phyloP scores from a whole-genome alignment of 2,329 filamentous ascomycete species.

The Apiospora phragmitis region DNA sequence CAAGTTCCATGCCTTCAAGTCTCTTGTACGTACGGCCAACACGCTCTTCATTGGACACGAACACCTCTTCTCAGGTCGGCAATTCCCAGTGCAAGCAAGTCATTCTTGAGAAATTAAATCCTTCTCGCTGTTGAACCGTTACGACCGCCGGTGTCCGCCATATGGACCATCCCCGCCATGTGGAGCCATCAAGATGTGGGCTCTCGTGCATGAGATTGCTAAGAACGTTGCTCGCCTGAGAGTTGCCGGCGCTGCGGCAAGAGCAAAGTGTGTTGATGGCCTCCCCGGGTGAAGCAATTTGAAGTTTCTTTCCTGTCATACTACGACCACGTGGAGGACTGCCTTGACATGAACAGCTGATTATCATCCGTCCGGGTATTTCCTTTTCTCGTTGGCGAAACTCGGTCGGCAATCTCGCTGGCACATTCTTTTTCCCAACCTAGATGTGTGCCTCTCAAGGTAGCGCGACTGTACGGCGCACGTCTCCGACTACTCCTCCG shows the following conservation, averaged over 20 bases:
- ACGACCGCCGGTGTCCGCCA: no score
- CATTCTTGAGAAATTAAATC: no score
- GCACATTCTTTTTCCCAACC: neutral
- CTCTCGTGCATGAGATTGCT: neutral
- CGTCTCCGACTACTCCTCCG: neutral
- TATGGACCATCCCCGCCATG: neutral
- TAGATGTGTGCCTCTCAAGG: no score
- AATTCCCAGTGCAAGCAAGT: no score
- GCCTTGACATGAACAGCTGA: neutral
- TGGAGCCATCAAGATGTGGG: neutral
- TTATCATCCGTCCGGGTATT: neutral
- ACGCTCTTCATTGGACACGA: no score
- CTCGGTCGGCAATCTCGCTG: neutral
- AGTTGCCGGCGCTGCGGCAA: neutral
- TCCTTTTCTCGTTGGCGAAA: neutral
- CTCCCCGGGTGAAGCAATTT: neutral
- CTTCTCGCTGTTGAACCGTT: no score
- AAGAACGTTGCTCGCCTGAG: neutral
- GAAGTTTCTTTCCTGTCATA: neutral
- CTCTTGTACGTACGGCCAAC: no score
- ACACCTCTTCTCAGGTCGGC: no score
- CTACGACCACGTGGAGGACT: neutral
- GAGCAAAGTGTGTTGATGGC: neutral
- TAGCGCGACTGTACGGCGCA: neutral
- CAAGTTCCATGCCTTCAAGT: no score